Conservation (phyloP, 2,329 filamentous ascomycete species). For the Chaetomiaceae sp. region DNA sequence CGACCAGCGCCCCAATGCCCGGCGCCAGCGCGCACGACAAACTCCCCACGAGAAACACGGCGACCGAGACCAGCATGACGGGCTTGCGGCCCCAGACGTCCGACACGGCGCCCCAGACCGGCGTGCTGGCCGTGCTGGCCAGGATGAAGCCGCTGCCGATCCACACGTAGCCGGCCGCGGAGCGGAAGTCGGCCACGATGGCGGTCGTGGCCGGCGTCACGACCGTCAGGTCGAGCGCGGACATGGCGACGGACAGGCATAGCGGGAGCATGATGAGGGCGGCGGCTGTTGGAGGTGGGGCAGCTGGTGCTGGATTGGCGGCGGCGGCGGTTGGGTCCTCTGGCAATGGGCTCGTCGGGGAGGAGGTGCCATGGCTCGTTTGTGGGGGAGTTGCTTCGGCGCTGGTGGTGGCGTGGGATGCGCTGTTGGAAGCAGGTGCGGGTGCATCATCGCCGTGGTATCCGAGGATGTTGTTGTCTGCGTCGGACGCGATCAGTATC, state of each 20-base stretch:
- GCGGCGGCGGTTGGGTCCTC: too few relatives aligned
- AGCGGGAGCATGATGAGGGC: constrained; percentile 13
- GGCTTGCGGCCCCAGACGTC: constrained; percentile 56
- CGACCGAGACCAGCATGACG: constrained; percentile 44
- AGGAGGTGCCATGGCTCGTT: too few relatives aligned
- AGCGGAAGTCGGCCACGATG: constrained; percentile 57
- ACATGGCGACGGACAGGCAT: constrained; percentile 40
- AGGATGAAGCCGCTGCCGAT: constrained; percentile 69
- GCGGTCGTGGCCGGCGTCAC: constrained; percentile 62
- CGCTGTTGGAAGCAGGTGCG: too few relatives aligned
- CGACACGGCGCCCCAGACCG: constrained; percentile 62
- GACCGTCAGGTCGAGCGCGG: constrained; percentile 54
- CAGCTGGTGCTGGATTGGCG: too few relatives aligned
- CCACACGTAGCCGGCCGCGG: constrained; percentile 68
- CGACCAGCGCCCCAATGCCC: constrained; percentile 48
- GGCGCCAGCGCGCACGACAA: constrained; percentile 46
- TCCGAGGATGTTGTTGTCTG: too few relatives aligned
- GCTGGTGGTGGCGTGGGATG: too few relatives aligned
- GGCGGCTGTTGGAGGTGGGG: neutral
- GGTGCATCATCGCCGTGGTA: too few relatives aligned
- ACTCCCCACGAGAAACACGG: constrained; percentile 49
- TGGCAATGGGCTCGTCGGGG: too few relatives aligned
- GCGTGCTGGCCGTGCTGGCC: constrained; percentile 59
- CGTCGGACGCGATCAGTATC: too few relatives aligned
- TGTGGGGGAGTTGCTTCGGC: too few relatives aligned